Evolutionary conservation across 2,329 filamentous ascomycete species (phyloP).

Genomic region (Phyllosticta citribraziliensis): DNA sequence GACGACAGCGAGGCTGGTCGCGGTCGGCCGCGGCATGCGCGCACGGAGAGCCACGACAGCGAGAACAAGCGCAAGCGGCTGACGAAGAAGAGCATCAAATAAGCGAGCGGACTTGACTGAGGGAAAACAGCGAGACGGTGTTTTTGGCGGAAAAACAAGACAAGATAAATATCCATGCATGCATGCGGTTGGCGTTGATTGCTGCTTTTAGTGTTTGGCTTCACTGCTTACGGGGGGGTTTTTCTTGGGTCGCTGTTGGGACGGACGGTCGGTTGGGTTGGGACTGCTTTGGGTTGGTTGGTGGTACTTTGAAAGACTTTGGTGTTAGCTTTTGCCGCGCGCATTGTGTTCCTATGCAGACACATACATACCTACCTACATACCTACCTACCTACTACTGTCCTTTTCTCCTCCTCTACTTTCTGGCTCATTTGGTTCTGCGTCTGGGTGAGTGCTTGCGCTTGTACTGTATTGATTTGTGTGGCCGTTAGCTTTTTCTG

Average conservation of each 20-base stretch:
- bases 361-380: no score
- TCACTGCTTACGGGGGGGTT: background rate
- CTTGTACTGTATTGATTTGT: no score
- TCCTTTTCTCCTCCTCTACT: no score
- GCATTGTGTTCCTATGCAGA: no score
- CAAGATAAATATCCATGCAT: background rate
- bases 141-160: background rate
- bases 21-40: constrained; percentile 15
- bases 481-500: no score
- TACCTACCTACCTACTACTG: no score
- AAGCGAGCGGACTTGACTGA: background rate
- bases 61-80: constrained; percentile 24
- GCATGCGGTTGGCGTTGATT: constrained; percentile 5
- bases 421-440: no score
- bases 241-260: background rate
- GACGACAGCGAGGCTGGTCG: constrained; percentile 21
- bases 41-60: constrained; percentile 25
- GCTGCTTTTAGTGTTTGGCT: background rate
- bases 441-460: no score
- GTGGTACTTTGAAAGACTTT: background rate
- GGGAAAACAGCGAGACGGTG: no score
- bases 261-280: background rate
- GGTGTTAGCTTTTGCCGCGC: no score
- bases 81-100: constrained; percentile 19
- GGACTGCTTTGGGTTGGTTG: background rate